phyloP scores from a whole-genome alignment of 352 stramenopile genomes.

The Pythium dissimile region DNA sequence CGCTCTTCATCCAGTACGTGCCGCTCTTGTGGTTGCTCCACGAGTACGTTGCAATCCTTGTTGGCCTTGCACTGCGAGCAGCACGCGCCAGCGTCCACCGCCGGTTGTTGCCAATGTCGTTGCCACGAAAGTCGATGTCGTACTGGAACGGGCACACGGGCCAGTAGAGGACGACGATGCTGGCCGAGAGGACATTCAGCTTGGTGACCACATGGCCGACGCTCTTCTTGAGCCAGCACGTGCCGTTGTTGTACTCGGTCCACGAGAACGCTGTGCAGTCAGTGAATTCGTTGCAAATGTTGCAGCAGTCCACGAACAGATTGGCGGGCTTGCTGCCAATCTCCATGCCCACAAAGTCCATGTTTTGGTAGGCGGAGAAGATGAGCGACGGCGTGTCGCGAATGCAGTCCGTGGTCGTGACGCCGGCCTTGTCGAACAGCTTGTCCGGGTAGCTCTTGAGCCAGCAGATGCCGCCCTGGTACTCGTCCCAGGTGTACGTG shows the following conservation, averaged over 20 bases:
- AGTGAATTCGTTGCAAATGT: slow-evolving; percentile 41
- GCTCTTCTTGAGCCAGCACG: slow-evolving; percentile 18
- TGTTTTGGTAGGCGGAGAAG: slow-evolving; percentile 6
- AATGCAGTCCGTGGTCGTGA: slow-evolving; percentile 2
- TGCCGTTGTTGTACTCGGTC: slow-evolving; percentile 5
- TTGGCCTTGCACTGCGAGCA: slow-evolving; percentile 21
- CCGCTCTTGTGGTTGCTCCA: slow-evolving; percentile 21
- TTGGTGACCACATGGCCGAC: background rate
- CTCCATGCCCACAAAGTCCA: slow-evolving; percentile 24
- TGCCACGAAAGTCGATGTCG: slow-evolving; percentile 9
- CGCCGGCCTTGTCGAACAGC: slow-evolving; percentile 2
- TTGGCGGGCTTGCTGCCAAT: slow-evolving; percentile 12
- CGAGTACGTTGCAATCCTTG: slow-evolving; percentile 21
- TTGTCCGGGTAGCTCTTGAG: slow-evolving; percentile 18
- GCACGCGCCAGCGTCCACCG: slow-evolving; percentile 7
- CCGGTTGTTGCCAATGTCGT: slow-evolving; percentile 9
- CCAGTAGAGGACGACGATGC: background rate
- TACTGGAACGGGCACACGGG: background rate
- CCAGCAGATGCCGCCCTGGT: slow-evolving; percentile 25
- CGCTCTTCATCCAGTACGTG: slow-evolving; percentile 31
- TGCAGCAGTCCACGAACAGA: slow-evolving; percentile 21
- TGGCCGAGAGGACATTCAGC: background rate
- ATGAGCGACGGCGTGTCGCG: background rate
- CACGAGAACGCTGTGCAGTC: slow-evolving; percentile 18
- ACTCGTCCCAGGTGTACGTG: slow-evolving; percentile 7